A percentile compares a stretch with the other conserved stretches of the same genome.
phyloP scores from a whole-genome alignment of 176 grass and related monocot species.

The maize (Zea mays) region Zm-B73-REFERENCE-NAM-5.0 NC_050101.1:62131001-62131500 shows the following conservation, averaged over 20 bases:
- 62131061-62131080: too few relatives aligned
- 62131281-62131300: conserved; percentile 29
- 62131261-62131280: conserved; percentile 14
- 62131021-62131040: too few relatives aligned
- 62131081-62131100: too few relatives aligned
- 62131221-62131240: background rate
- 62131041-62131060: too few relatives aligned
- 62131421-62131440: conserved; percentile 57
- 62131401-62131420: conserved; percentile 58
- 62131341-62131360: conserved; percentile 55
- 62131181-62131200: background rate
- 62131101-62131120: too few relatives aligned
- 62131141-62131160: background rate
- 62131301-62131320: conserved; percentile 33
- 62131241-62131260: background rate
- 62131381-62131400: conserved; percentile 55
- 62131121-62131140: background rate
- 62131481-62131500: conserved; percentile 32
- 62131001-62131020: too few relatives aligned
- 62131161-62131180: background rate
- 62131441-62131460: conserved; percentile 66
- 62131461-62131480: conserved; percentile 84
- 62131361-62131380: conserved; percentile 44
- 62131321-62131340: conserved; percentile 59
- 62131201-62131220: background rate